Percentiles rank a stretch among this genome's conserved stretches.
Evolutionary conservation across 78 protist genomes (phyloP).

Genomic region (Monocercomonoides exilis): DNA sequence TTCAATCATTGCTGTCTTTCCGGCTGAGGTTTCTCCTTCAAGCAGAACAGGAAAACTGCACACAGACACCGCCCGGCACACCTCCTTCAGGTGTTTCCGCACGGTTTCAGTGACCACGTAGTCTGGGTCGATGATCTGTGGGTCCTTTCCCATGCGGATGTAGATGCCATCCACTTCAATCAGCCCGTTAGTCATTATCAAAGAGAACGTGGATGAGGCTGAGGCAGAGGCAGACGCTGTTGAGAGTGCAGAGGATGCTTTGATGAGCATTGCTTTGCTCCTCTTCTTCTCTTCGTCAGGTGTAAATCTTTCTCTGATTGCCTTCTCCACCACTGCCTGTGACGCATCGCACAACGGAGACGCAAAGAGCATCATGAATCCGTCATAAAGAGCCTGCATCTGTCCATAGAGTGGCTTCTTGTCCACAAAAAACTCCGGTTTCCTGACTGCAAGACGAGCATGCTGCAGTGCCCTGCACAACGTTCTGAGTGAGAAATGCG

Average conservation of each 20-base stretch:
- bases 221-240: not conserved
- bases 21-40: conserved; percentile 56
- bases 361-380: conserved; percentile 65
- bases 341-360: conserved; percentile 50
- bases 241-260: too few relatives aligned
- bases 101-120: conserved; percentile 21
- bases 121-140: not conserved
- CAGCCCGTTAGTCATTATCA: not conserved
- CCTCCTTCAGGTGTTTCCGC: not conserved
- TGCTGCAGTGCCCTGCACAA: conserved; percentile 71
- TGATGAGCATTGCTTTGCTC: not conserved
- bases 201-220: not conserved
- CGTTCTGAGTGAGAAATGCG: conserved; percentile 82
- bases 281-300: not conserved
- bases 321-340: not conserved
- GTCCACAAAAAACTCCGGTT: conserved; percentile 22
- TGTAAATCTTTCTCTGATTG: not conserved
- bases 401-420: conserved; percentile 55
- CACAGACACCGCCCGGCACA: not conserved
- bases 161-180: not conserved
- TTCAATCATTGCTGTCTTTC: conserved; percentile 89
- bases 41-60: conserved; percentile 28
- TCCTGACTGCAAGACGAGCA: not conserved
- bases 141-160: not conserved
- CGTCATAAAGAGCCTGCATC: conserved; percentile 65